Conservation (phyloP, 306 rosid species). For the Pyrus pyrifolia region DNA sequence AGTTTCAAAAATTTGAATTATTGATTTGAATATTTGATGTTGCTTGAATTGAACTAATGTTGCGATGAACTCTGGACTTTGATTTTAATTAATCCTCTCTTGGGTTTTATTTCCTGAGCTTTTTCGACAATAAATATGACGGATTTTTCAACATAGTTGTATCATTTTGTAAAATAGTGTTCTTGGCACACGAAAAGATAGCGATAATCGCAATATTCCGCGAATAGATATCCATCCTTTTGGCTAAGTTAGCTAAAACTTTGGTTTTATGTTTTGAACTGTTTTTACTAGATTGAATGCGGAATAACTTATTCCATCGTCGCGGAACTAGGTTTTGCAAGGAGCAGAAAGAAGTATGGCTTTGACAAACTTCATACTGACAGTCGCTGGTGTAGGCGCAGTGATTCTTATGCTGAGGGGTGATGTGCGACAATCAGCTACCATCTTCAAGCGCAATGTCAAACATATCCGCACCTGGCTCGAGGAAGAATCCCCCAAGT, state of each 20-base stretch:
- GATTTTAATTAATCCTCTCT: neutral
- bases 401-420: slow-evolving; percentile 39
- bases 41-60: neutral
- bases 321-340: neutral
- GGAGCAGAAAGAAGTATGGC: slow-evolving; percentile 25
- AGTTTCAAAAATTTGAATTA: neutral
- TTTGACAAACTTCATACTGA: slow-evolving; percentile 41
- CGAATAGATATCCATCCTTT: neutral
- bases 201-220: neutral
- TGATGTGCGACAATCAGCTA: slow-evolving; percentile 40
- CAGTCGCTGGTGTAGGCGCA: slow-evolving; percentile 49
- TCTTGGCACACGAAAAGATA: neutral
- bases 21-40: neutral
- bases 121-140: neutral
- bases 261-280: neutral
- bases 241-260: neutral
- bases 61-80: neutral
- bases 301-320: neutral
- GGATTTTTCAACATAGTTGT: neutral
- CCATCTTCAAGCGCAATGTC: slow-evolving; percentile 39
- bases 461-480: slow-evolving; percentile 45
- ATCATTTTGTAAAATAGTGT: neutral
- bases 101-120: neutral
- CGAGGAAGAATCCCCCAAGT: slow-evolving; percentile 49
- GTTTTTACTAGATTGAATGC: neutral